phyloP scores from a whole-genome alignment of 2,329 filamentous ascomycete genomes.

The Juglanconis sp. region DNA sequence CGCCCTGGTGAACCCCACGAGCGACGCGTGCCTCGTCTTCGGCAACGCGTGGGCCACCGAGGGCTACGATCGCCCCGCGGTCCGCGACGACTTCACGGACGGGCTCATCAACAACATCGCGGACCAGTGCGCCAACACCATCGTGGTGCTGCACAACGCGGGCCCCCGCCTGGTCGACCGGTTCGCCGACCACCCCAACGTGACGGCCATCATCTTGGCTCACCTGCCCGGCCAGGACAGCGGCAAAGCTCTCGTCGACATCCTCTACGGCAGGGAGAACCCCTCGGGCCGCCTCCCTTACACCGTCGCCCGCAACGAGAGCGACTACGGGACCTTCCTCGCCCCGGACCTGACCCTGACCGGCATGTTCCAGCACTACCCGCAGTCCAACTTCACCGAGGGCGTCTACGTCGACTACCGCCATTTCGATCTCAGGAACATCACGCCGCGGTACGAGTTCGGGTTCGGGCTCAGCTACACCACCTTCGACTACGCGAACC shows the following conservation, averaged over 20 bases:
- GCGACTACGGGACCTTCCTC: constrained; percentile 56
- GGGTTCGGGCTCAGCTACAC: constrained; percentile 80
- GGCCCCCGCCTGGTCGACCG: constrained; percentile 75
- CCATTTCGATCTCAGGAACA: constrained; percentile 64
- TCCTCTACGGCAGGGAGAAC: constrained; percentile 80
- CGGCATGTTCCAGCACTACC: constrained; percentile 63
- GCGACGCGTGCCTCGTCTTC: constrained; percentile 77
- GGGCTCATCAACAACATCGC: constrained; percentile 78
- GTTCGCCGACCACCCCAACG: constrained; percentile 72
- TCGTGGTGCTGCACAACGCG: constrained; percentile 84
- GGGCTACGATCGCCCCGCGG: constrained; percentile 80
- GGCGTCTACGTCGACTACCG: constrained; percentile 82
- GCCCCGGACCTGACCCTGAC: constrained; percentile 64
- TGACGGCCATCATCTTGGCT: constrained; percentile 81
- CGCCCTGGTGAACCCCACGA: constrained; percentile 57
- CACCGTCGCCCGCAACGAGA: constrained; percentile 67
- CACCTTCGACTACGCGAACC: constrained; percentile 70
- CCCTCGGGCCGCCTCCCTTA: constrained; percentile 76
- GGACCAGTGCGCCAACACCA: constrained; percentile 76
- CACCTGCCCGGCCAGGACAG: constrained; percentile 81
- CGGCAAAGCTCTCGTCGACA: constrained; percentile 73
- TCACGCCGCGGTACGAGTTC: constrained; percentile 74
- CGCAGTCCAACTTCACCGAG: constrained; percentile 72
- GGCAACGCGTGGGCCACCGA: constrained; percentile 86
- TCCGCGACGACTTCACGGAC: constrained; percentile 90